These are phyloP conservation scores for Pseudocercospora eumusae DNA, from an alignment of 2,329 filamentous ascomycete genomes.

Conservation along the genomic window DNA sequence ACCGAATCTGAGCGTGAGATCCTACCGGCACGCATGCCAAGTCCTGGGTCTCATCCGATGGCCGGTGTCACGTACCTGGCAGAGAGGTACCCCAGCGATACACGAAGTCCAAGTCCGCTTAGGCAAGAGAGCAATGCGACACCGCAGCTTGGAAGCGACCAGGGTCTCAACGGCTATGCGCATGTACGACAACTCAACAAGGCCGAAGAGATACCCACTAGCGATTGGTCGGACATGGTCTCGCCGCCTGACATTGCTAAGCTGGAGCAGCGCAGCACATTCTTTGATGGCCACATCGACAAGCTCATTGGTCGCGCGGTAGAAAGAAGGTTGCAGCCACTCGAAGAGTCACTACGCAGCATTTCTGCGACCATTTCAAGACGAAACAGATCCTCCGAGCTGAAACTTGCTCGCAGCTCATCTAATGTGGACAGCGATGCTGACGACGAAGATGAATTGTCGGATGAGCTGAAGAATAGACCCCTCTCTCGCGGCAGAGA, in stretches of 20 bases:
- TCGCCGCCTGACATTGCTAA: constrained; percentile 82
- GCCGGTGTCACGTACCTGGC: constrained; percentile 37
- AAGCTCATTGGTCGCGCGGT: constrained; percentile 78
- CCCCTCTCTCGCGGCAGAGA: constrained; percentile 78
- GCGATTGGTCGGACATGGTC: constrained; percentile 90
- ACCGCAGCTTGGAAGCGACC: constrained; percentile 47
- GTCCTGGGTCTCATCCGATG: constrained; percentile 33
- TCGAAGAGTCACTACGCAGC: constrained; percentile 74
- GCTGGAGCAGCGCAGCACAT: constrained; percentile 74
- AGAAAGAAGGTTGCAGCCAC: constrained; percentile 72
- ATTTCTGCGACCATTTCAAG: constrained; percentile 61
- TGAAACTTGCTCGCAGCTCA: constrained; percentile 33
- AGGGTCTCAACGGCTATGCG: constrained; percentile 33
- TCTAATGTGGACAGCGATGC: constrained; percentile 79
- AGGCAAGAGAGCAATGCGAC: constrained; percentile 21
- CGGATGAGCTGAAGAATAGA: constrained; percentile 67
- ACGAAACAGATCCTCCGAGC: constrained; percentile 61
- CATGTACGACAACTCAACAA: constrained; percentile 63
- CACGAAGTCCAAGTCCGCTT: constrained; percentile 69
- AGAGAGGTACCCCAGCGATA: constrained; percentile 60
- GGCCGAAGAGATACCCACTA: constrained; percentile 66
- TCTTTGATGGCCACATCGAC: constrained; percentile 90
- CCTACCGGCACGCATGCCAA: constrained; percentile 29
- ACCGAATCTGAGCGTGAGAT: constrained; percentile 22
- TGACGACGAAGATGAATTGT: constrained; percentile 70